Percentiles rank a stretch among this genome's conserved stretches.
These are phyloP conservation scores for Gymnopus androsaceus DNA, from an alignment of 1,284 basidiomycete species.

Conservation along the genomic window DNA sequence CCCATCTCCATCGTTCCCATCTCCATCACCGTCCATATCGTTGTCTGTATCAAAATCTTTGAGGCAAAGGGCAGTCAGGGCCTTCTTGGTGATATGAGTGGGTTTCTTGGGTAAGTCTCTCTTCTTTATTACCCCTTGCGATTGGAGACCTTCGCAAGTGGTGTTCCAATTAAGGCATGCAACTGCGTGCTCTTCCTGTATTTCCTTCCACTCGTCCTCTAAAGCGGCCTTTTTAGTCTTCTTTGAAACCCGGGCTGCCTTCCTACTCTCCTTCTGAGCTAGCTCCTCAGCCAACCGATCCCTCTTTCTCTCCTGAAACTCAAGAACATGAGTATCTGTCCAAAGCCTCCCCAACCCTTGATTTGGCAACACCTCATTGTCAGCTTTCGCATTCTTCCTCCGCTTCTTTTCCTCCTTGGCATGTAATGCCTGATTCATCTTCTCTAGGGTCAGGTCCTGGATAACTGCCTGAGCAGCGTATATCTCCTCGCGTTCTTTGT, in stretches of 20 bases:
- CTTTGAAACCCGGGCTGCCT: conserved; percentile 3
- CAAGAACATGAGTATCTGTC: conserved; percentile 13
- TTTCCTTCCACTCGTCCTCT: conserved; percentile 9
- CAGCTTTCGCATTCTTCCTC: conserved; percentile 12
- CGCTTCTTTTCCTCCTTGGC: conserved; percentile 25
- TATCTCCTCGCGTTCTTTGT: conserved; percentile 23
- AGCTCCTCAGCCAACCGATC: too few species aligned
- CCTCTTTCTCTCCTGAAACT: background rate
- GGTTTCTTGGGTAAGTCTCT: conserved; percentile 7
- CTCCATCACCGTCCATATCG: too few species aligned
- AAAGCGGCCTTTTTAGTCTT: background rate
- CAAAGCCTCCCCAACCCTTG: conserved; percentile 16
- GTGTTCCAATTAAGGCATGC: background rate
- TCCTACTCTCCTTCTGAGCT: conserved; percentile 11
- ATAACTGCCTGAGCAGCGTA: conserved; percentile 27
- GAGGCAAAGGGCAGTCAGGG: too few species aligned
- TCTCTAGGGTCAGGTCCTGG: conserved; percentile 25
- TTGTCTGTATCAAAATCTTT: too few species aligned
- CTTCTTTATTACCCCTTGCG: background rate
- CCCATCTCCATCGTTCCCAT: too few species aligned
- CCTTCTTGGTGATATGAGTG: background rate
- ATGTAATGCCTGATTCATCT: conserved; percentile 25
- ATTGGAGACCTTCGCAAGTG: background rate
- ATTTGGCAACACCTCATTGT: conserved; percentile 15
- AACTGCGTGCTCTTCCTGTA: conserved; percentile 9